These are phyloP conservation scores for Trametes hirsuta DNA, from an alignment of 1,284 basidiomycete genomes.

Conservation along the genomic window DNA sequence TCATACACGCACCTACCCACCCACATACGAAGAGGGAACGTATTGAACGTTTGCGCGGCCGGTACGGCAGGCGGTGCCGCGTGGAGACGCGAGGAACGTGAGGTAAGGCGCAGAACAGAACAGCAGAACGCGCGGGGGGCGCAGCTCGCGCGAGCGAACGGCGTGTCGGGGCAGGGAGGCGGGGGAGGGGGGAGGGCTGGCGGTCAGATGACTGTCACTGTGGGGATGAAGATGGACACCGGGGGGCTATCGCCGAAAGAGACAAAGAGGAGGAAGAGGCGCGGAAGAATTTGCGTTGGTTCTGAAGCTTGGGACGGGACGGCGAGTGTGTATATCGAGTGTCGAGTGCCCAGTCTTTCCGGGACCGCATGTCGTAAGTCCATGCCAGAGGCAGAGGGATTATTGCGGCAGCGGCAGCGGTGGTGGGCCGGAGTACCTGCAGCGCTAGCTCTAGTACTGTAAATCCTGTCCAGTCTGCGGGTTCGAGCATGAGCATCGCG, in stretches of 20 bases:
- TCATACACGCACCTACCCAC: background rate
- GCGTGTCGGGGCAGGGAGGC: background rate
- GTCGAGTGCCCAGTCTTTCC: no score
- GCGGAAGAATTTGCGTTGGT: no score
- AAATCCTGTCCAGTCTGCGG: no score
- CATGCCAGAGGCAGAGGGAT: no score
- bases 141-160: background rate
- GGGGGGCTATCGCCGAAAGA: background rate
- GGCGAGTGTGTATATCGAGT: no score
- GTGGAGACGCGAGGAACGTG: background rate
- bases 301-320: no score
- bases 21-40: background rate
- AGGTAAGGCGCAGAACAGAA: background rate
- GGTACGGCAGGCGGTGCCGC: background rate
- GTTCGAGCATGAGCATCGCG: no score
- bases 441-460: no score
- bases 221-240: background rate
- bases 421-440: no score
- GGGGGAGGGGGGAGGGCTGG: background rate
- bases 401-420: no score
- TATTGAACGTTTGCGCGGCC: background rate
- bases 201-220: background rate
- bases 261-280: no score
- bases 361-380: no score
- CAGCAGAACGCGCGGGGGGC: background rate